Percentiles rank a stretch among this genome's conserved stretches.
Conservation (phyloP, 192 early-diverging fungal genomes). For the Dimargaris cristalligena region DNA sequence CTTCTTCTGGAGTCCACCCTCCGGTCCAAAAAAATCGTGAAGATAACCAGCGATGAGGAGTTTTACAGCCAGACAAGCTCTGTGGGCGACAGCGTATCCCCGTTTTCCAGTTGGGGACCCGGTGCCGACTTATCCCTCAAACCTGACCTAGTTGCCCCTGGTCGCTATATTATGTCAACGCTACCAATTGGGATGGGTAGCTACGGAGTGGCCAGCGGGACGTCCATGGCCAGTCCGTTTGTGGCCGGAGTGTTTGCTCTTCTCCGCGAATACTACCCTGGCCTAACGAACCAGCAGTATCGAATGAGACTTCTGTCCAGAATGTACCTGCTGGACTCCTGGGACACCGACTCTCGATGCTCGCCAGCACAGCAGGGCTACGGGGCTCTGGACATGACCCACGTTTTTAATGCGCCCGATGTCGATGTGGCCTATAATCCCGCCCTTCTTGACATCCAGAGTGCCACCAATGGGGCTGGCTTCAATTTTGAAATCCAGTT, state of each 20-base stretch:
- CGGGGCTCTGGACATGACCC: too few species aligned
- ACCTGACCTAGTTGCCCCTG: constrained; percentile 33
- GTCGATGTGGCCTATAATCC: too few species aligned
- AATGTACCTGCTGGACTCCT: too few species aligned
- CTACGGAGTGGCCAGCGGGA: constrained; percentile 18
- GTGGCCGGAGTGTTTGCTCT: constrained; percentile 18
- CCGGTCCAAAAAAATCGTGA: neutral
- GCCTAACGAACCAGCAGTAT: too few species aligned
- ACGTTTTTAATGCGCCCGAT: too few species aligned
- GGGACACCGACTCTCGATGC: too few species aligned
- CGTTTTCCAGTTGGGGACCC: constrained; percentile 37
- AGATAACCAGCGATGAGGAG: neutral
- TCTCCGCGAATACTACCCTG: constrained; percentile 11
- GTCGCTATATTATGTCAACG: constrained; percentile 34
- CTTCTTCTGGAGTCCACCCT: neutral
- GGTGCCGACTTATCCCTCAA: constrained; percentile 32
- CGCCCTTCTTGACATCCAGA: too few species aligned
- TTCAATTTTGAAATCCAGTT: too few species aligned
- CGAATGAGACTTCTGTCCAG: too few species aligned
- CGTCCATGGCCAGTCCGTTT: constrained; percentile 24
- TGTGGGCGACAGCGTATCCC: neutral
- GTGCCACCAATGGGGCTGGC: too few species aligned
- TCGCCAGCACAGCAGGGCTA: too few species aligned
- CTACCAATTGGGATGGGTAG: constrained; percentile 12
- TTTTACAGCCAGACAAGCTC: neutral